phyloP scores from a whole-genome alignment of 768 basidiomycete genomes.

The Strobilomyces echinocephalus region DNA sequence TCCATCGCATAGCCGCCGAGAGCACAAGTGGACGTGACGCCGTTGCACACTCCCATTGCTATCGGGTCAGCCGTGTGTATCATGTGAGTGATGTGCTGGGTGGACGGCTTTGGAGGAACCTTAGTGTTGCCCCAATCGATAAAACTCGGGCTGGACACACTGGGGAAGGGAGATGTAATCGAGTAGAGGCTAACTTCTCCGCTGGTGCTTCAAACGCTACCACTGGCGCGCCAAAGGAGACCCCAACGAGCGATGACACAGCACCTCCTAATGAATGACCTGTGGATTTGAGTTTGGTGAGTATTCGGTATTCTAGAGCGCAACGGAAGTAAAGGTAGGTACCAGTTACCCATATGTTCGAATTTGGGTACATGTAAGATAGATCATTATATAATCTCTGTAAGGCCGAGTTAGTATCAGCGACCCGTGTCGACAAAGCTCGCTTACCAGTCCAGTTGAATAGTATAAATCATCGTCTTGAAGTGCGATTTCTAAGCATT shows the following conservation, averaged over 20 bases:
- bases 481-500: constrained; percentile 75
- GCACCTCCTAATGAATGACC: constrained; percentile 83
- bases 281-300: constrained; percentile 7
- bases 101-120: constrained; percentile 49
- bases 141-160: constrained; percentile 38
- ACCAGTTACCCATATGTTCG: constrained; percentile 87
- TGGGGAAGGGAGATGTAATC: constrained; percentile 84
- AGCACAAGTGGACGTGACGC: constrained; percentile 70
- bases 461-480: constrained; percentile 85
- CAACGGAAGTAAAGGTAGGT: constrained; percentile 15
- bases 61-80: constrained; percentile 95
- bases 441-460: constrained; percentile 70
- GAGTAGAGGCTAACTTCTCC: constrained; percentile 62
- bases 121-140: neutral
- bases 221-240: constrained; percentile 89
- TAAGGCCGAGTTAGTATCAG: neutral
- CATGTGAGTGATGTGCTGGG: constrained; percentile 77
- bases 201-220: constrained; percentile 87
- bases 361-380: constrained; percentile 81
- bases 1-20: constrained; percentile 86
- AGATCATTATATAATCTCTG: constrained; percentile 93
- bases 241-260: constrained; percentile 76
- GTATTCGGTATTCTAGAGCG: neutral
- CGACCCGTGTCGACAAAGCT: neutral
- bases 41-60: constrained; percentile 79